Evolutionary conservation across 1,284 basidiomycete species (phyloP).

Genomic region (Ustilago loliicola): DNA sequence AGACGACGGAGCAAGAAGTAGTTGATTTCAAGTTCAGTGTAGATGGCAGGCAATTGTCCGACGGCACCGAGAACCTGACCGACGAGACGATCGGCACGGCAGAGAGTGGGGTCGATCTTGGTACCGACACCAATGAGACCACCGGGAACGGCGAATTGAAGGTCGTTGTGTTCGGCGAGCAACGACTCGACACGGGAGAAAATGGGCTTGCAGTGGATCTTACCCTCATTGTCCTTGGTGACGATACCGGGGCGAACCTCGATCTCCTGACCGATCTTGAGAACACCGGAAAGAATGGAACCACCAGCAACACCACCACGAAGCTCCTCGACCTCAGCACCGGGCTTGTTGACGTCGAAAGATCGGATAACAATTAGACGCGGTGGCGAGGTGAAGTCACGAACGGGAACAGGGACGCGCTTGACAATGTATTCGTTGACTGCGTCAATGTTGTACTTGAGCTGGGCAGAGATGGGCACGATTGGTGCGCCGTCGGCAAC

Average conservation of each 20-base stretch:
- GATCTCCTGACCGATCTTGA: conserved; percentile 90
- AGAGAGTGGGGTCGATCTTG: conserved; percentile 94
- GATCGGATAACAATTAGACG: conserved; percentile 97
- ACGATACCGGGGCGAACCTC: conserved; percentile 98
- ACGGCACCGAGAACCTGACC: conserved; percentile 96
- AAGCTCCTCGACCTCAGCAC: conserved; percentile 94
- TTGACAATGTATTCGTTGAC: conserved; percentile 99
- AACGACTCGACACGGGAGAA: conserved; percentile 91
- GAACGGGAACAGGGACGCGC: conserved; percentile 91
- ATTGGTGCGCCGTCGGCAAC: conserved; percentile 97
- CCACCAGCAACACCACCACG: conserved; percentile 99
- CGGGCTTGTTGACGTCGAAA: conserved; percentile 99
- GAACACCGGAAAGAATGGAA: conserved; percentile 91
- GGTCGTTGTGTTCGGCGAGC: conserved; percentile 92
- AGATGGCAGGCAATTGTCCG: conserved; percentile 92
- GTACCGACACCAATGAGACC: conserved; percentile 98
- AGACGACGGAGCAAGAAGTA: conserved; percentile 78
- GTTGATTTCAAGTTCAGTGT: conserved; percentile 90
- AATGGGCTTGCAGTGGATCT: conserved; percentile 92
- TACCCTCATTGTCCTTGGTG: conserved; percentile 91
- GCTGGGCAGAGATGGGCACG: conserved; percentile 96
- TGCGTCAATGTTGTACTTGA: conserved; percentile 99
- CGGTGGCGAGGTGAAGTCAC: conserved; percentile 91
- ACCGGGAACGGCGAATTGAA: conserved; percentile 95
- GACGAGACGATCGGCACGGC: conserved; percentile 94